Conservation (phyloP, 495 filamentous ascomycete species). For the Articulospora tetracladia region DNA sequence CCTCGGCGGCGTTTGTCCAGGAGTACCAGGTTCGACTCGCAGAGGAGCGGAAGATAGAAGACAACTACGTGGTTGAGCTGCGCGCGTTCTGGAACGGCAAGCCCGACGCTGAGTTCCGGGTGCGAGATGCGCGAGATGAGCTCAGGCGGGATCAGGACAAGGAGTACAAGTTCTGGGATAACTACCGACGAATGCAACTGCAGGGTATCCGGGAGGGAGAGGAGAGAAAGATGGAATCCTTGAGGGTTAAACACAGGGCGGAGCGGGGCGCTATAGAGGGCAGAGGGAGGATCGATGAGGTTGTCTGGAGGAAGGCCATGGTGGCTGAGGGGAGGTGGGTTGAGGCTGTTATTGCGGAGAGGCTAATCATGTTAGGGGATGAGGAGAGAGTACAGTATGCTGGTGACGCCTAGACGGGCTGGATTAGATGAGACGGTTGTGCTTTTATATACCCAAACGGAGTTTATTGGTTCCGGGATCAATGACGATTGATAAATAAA, state of each 20-base stretch:
- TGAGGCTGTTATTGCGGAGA: constrained; percentile 16
- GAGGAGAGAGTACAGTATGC: constrained; percentile 15
- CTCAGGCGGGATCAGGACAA: constrained; percentile 15
- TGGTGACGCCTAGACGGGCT: neutral
- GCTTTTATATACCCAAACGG: too few species aligned
- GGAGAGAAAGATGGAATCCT: constrained; percentile 14
- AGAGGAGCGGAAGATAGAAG: constrained; percentile 19
- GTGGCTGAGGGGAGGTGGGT: constrained; percentile 16
- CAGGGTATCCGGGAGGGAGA: constrained; percentile 10
- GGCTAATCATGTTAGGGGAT: constrained; percentile 12
- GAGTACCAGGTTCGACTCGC: constrained; percentile 19
- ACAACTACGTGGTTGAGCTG: constrained; percentile 16
- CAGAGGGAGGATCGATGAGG: constrained; percentile 9
- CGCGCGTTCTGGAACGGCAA: constrained; percentile 12
- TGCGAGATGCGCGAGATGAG: constrained; percentile 18
- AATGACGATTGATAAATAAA: too few species aligned
- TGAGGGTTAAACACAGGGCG: constrained; percentile 9
- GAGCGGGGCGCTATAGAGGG: constrained; percentile 14
- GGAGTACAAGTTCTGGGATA: constrained; percentile 21
- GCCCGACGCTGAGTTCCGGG: constrained; percentile 9
- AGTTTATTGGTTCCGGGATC: too few species aligned
- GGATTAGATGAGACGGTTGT: neutral
- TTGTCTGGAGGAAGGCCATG: constrained; percentile 12
- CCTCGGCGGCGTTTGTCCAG: constrained; percentile 5
- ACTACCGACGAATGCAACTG: constrained; percentile 10